Base-by-base conservation (phyloP, 768 basidiomycete genomes). In the Mycena rebaudengoi region DNA sequence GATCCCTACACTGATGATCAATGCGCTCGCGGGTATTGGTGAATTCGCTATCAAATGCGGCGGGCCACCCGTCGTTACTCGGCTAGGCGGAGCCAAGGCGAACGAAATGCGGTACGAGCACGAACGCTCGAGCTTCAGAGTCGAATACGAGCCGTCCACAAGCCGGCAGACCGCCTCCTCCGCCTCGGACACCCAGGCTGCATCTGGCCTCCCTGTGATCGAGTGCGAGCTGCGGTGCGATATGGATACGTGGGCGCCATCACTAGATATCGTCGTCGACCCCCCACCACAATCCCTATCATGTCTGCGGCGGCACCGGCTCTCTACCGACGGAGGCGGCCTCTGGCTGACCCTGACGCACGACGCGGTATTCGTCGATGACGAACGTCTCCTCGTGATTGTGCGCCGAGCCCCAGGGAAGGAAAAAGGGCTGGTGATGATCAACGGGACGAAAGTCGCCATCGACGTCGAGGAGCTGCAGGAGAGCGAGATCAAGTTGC, bases 1-100 rank as follows among this genome's bases (percentile, higher is more conserved):
- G 13, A 96, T 97, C 51, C 97, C 96, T 1, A 90, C 89, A n/a
- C 90, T 95, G 69, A 97, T 99, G 94, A 90, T 97, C 71, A 86
- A 86, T 39, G 85, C 90, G 2, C 79, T 99, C 0, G 94, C 96
- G 0, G 96, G 96, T 1, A 90, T 98, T 11, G 95, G 98, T 21
- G 97, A 98, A 65, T 98, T 94, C 70, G 91, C 95, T 7, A 97
- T 99, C 78, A 96, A 95, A 75, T 91, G 88, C 68, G 98, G 98
- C 14, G 96, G 95, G 0, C 97, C 98, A 3, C 98, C 98, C 0
- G 84, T 94, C n/a, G 82, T 94, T 10, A 97, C 95, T 1, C 83
- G 96, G 30, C 76, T 99, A 16, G 84, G 87, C 1, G 91, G 92
- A 5, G 96, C 92, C 4, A 92, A 86, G 74, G 85, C 86, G 6